Percentiles rank a stretch among this genome's conserved stretches.
Evolutionary conservation across 179 eudicot genomes (phyloP).

Genomic region (Silene vulgaris): DNA sequence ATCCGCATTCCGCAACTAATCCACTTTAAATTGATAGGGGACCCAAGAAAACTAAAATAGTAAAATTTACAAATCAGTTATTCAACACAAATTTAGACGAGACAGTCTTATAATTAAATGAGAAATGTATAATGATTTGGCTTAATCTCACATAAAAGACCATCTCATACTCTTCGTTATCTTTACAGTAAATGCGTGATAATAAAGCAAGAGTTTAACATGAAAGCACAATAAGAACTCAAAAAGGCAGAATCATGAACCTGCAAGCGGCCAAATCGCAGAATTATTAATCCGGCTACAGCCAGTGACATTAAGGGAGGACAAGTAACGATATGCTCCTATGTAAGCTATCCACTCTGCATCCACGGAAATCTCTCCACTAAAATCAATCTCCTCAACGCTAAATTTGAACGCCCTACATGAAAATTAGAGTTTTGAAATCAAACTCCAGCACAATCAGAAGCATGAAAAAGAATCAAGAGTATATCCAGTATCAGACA

Average conservation of each 20-base stretch:
- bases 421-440: conserved; percentile 1
- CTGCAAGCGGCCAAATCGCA: conserved; percentile 75
- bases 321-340: conserved; percentile 61
- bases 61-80: not conserved
- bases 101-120: not conserved
- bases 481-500: not conserved
- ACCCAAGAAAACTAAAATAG: not conserved
- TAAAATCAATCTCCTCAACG: conserved; percentile 63
- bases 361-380: conserved; percentile 67
- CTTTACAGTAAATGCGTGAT: not conserved
- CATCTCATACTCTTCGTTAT: not conserved
- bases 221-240: not conserved
- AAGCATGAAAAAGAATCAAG: not conserved
- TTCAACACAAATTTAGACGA: not conserved
- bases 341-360: conserved; percentile 90
- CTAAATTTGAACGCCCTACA: conserved; percentile 57
- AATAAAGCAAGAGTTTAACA: not conserved
- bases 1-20: not conserved
- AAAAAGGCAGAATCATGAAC: conserved; percentile 26
- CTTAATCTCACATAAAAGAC: not conserved
- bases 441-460: not conserved
- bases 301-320: conserved; percentile 54
- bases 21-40: not conserved
- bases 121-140: not conserved
- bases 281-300: conserved; percentile 62